Conservation (phyloP, 164 flowering plant species). For the Nymphaea colorata region DNA sequence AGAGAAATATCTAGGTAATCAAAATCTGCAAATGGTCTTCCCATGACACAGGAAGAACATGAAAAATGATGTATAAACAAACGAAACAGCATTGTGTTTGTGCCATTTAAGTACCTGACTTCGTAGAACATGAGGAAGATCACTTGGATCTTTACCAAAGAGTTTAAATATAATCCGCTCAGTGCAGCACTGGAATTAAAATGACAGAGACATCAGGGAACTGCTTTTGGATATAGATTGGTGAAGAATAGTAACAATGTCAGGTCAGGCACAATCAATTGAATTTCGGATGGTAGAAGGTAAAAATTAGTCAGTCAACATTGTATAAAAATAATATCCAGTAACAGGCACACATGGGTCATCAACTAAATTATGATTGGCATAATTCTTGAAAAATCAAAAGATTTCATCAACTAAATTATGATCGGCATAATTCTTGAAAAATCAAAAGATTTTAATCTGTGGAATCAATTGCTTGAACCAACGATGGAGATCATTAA, state of each 20-base stretch:
- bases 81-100: not conserved
- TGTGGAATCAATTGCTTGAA: not conserved
- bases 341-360: not conserved
- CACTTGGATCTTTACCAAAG: constrained; percentile 47
- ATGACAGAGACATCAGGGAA: not conserved
- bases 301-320: not conserved
- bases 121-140: constrained; percentile 35
- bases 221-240: not conserved
- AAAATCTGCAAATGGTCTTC: no score
- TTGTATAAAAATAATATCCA: no score
- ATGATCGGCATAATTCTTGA: no score
- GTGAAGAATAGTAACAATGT: not conserved
- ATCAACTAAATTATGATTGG: not conserved
- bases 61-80: not conserved
- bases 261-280: not conserved
- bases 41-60: not conserved
- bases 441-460: not conserved
- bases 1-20: not conserved
- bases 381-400: not conserved
- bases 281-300: not conserved
- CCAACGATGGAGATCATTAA: not conserved
- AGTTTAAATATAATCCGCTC: constrained; percentile 45
- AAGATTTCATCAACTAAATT: not conserved
- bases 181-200: constrained; percentile 30
- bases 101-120: constrained; percentile 27